These are phyloP conservation scores for Mariannaea sp. DNA, from an alignment of 2,329 filamentous ascomycete species.

Conservation along the genomic window DNA sequence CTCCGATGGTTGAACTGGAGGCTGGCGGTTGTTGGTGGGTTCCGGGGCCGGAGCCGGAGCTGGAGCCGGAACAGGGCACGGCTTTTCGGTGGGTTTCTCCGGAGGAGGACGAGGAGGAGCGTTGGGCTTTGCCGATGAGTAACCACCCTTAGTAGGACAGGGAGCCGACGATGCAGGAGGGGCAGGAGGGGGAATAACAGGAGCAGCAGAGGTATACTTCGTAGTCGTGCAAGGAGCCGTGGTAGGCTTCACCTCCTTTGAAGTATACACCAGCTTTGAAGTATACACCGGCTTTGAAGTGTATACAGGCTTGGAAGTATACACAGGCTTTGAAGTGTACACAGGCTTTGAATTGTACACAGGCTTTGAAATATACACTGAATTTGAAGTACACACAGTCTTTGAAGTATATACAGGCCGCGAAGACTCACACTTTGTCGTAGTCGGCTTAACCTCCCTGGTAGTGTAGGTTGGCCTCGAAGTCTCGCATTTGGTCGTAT, in stretches of 20 bases:
- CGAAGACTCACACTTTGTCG: background rate
- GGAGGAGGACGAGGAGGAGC: background rate
- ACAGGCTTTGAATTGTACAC: too few species aligned
- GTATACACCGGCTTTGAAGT: background rate
- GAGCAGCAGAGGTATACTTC: background rate
- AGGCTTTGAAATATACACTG: too few species aligned
- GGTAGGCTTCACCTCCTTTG: background rate
- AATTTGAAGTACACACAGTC: too few species aligned
- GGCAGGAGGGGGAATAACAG: background rate
- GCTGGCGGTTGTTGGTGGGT: conserved; percentile 10
- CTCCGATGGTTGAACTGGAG: conserved; percentile 3
- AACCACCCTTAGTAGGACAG: background rate
- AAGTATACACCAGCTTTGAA: background rate
- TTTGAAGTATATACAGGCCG: too few species aligned
- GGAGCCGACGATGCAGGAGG: background rate
- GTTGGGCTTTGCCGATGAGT: background rate
- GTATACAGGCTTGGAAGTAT: too few species aligned
- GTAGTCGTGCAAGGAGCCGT: background rate
- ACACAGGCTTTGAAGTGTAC: too few species aligned
- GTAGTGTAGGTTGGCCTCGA: background rate
- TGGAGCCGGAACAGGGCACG: conserved; percentile 5
- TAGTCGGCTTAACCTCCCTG: conserved; percentile 19
- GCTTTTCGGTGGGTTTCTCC: background rate
- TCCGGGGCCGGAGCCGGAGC: conserved; percentile 18
- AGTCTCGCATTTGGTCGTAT: conserved; percentile 2